These are phyloP conservation scores for Seiridium cupressi DNA, from an alignment of 2,329 filamentous ascomycete species.

Conservation along the genomic window DNA sequence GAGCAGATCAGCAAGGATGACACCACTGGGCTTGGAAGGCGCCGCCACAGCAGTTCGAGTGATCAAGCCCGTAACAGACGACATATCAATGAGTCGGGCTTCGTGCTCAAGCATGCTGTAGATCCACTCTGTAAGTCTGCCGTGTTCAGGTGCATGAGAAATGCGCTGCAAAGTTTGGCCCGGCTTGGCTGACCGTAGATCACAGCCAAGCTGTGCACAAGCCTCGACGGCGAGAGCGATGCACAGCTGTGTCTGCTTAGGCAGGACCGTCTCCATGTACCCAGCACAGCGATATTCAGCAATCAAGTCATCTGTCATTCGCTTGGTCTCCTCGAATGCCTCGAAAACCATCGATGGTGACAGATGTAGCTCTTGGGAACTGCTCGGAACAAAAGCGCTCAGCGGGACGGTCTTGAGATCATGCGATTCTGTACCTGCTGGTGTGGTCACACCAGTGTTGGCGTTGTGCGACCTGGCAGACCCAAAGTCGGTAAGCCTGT, in stretches of 20 bases:
- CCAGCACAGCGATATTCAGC: background rate
- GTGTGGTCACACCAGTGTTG: no score
- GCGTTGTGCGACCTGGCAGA: no score
- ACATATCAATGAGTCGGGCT: slow-evolving; percentile 6
- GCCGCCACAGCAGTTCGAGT: no score
- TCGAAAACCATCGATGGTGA: background rate
- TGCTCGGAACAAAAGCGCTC: no score
- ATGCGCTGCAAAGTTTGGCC: slow-evolving; percentile 9
- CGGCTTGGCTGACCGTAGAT: background rate
- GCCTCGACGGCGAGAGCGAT: slow-evolving; percentile 12
- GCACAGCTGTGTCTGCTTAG: background rate
- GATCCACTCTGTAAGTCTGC: slow-evolving; percentile 7
- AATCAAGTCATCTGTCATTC: slow-evolving; percentile 9
- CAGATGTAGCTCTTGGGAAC: background rate
- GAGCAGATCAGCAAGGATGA: slow-evolving; percentile 18
- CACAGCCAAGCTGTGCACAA: slow-evolving; percentile 10
- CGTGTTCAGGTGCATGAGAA: slow-evolving; percentile 1
- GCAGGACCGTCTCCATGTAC: slow-evolving; percentile 1
- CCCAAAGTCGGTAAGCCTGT: no score
- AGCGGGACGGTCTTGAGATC: no score
- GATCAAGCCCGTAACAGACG: no score
- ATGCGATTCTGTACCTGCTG: no score
- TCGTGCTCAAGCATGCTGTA: slow-evolving; percentile 11
- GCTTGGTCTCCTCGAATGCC: slow-evolving; percentile 9
- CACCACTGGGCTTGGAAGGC: no score